Conservation (phyloP, 1,139 yeast genomes). For the Geotrichum restrictum region DNA sequence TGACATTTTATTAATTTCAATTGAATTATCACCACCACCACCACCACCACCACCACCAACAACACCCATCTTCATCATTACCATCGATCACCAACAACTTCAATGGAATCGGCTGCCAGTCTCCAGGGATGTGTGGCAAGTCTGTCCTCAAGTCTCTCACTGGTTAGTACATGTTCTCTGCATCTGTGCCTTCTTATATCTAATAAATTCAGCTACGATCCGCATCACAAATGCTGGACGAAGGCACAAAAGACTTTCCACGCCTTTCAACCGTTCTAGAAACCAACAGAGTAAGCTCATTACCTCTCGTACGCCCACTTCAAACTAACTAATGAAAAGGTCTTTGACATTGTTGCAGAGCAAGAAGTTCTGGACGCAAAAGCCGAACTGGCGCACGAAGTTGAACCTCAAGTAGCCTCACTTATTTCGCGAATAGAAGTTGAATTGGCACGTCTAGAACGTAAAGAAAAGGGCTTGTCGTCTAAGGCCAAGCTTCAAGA, state of each 20-base stretch:
- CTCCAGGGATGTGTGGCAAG: slow-evolving; percentile 17
- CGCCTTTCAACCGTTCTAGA: slow-evolving; percentile 28
- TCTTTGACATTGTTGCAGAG: slow-evolving; percentile 36
- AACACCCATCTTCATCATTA: no score
- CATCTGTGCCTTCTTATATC: background rate
- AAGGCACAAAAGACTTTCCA: slow-evolving; percentile 27
- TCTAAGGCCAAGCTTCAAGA: slow-evolving; percentile 29
- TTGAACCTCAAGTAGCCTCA: slow-evolving; percentile 32
- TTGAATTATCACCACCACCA: no score
- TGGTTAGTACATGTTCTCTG: slow-evolving; percentile 1
- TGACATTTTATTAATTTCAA: no score
- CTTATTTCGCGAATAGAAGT: slow-evolving; percentile 29
- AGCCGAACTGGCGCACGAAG: slow-evolving; percentile 29
- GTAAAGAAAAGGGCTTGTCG: slow-evolving; percentile 28
- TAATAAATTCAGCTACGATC: slow-evolving; percentile 20
- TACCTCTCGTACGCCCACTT: background rate
- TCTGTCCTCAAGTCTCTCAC: slow-evolving; percentile 13
- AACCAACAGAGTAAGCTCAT: slow-evolving; percentile 24
- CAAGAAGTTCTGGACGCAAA: slow-evolving; percentile 30
- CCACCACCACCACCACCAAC: no score
- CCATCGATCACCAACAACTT: no score
- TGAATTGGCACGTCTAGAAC: slow-evolving; percentile 30
- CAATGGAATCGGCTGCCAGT: slow-evolving; percentile 12
- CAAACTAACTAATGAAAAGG: slow-evolving; percentile 19
- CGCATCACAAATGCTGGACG: slow-evolving; percentile 25